Evolutionary conservation across 2,329 filamentous ascomycete genomes (phyloP).

Genomic region (Aaosphaeria arxii): DNA sequence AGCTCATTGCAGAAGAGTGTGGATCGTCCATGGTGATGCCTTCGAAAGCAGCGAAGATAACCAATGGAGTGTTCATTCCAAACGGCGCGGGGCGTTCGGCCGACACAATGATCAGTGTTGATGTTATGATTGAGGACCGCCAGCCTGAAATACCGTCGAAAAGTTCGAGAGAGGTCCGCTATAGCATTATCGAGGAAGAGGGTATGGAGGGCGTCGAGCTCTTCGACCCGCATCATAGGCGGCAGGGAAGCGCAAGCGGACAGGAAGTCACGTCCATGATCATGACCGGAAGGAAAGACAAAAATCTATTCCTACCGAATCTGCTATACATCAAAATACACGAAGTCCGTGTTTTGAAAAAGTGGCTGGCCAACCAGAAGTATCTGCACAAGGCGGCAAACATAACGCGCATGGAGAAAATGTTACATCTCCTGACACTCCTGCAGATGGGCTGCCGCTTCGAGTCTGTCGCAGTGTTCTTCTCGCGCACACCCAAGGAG

Average conservation of each 20-base stretch:
- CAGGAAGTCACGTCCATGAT: background rate
- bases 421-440: slow-evolving; percentile 23
- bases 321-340: background rate
- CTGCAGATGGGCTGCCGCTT: slow-evolving; percentile 23
- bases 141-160: background rate
- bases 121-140: background rate
- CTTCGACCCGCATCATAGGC: background rate
- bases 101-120: background rate
- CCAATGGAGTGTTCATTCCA: background rate
- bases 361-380: background rate
- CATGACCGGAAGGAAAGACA: background rate
- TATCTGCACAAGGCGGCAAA: background rate
- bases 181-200: background rate
- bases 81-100: background rate
- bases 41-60: background rate
- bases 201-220: background rate
- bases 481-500: slow-evolving; percentile 21
- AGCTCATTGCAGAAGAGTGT: no score
- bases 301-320: background rate
- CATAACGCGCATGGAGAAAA: slow-evolving; percentile 23
- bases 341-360: background rate
- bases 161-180: background rate
- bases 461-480: slow-evolving; percentile 25
- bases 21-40: no score
- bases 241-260: background rate